Evolutionary conservation across 495 filamentous ascomycete species (phyloP).

Genomic region (Lepraria neglecta): DNA sequence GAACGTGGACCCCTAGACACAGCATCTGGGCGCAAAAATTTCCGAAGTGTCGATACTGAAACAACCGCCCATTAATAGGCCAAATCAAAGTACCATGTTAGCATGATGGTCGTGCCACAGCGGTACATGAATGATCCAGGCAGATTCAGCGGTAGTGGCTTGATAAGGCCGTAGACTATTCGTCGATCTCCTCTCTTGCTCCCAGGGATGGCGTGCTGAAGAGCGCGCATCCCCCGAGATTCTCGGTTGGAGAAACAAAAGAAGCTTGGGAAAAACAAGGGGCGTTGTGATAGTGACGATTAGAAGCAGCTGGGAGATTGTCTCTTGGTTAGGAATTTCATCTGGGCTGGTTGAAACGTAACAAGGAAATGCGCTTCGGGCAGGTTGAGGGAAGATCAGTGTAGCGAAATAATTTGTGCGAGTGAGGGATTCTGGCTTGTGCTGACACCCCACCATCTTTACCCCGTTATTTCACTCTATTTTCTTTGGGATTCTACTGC

Average conservation of each 20-base stretch:
- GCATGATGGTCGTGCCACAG: neutral
- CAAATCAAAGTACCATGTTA: slow-evolving; percentile 1
- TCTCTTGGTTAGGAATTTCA: neutral
- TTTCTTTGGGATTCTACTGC: neutral
- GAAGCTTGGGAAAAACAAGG: neutral
- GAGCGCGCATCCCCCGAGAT: slow-evolving; percentile 6
- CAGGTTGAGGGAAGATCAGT: slow-evolving; percentile 10
- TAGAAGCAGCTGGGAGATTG: neutral
- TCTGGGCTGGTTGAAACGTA: slow-evolving; percentile 10
- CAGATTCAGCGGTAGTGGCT: slow-evolving; percentile 12
- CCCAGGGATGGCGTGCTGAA: slow-evolving; percentile 6
- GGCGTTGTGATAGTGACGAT: neutral
- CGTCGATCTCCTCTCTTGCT: slow-evolving; percentile 2
- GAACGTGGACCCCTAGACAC: neutral
- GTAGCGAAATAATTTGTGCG: neutral
- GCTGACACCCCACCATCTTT: slow-evolving; percentile 18
- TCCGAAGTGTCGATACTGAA: slow-evolving; percentile 15
- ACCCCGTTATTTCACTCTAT: neutral
- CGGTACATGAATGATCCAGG: neutral
- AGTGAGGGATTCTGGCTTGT: slow-evolving; percentile 8
- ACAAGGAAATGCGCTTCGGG: slow-evolving; percentile 4
- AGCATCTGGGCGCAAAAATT: slow-evolving; percentile 9
- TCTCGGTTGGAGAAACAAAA: slow-evolving; percentile 9
- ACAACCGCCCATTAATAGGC: slow-evolving; percentile 16
- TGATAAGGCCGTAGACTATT: slow-evolving; percentile 5